These are phyloP conservation scores for Pythium folliculosum DNA, from an alignment of 352 stramenopile species.

Conservation along the genomic window DNA sequence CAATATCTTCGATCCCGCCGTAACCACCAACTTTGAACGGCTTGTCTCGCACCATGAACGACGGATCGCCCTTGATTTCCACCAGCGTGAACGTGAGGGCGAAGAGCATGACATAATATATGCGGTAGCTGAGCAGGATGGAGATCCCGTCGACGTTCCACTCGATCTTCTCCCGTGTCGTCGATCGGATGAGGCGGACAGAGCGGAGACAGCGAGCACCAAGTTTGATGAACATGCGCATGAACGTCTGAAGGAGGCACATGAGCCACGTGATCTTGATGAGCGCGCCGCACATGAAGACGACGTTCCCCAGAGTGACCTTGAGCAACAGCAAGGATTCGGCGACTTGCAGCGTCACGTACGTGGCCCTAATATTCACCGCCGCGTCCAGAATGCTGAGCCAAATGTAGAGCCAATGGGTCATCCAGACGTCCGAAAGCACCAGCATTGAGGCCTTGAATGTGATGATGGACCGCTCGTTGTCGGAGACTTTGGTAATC, in stretches of 20 bases:
- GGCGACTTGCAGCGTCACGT: slow-evolving; percentile 46
- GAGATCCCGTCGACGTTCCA: slow-evolving; percentile 51
- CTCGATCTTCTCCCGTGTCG: slow-evolving; percentile 39
- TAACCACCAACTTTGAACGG: slow-evolving; percentile 38
- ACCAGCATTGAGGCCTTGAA: slow-evolving; percentile 56
- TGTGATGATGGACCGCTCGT: slow-evolving; percentile 42
- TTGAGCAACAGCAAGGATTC: slow-evolving; percentile 55
- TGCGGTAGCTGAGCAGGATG: slow-evolving; percentile 60
- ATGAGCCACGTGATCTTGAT: slow-evolving; percentile 64
- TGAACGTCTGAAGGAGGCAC: slow-evolving; percentile 44
- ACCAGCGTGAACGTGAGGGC: slow-evolving; percentile 44
- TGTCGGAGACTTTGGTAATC: slow-evolving; percentile 33
- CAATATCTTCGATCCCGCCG: slow-evolving; percentile 37
- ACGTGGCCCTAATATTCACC: slow-evolving; percentile 44
- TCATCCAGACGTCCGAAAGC: slow-evolving; percentile 64
- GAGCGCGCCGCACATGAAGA: slow-evolving; percentile 53
- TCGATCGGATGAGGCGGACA: slow-evolving; percentile 35
- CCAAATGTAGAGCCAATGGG: slow-evolving; percentile 67
- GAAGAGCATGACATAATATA: slow-evolving; percentile 54
- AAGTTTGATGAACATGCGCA: slow-evolving; percentile 38
- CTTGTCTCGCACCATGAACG: slow-evolving; percentile 44
- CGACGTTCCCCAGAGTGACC: slow-evolving; percentile 49
- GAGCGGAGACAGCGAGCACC: slow-evolving; percentile 30
- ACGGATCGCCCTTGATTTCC: slow-evolving; percentile 30
- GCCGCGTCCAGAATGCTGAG: slow-evolving; percentile 55